Evolutionary conservation across 306 rosid genomes (phyloP), one percentile per base, ranked within the genome.

Genomic region (Lablab purpureus): DNA sequence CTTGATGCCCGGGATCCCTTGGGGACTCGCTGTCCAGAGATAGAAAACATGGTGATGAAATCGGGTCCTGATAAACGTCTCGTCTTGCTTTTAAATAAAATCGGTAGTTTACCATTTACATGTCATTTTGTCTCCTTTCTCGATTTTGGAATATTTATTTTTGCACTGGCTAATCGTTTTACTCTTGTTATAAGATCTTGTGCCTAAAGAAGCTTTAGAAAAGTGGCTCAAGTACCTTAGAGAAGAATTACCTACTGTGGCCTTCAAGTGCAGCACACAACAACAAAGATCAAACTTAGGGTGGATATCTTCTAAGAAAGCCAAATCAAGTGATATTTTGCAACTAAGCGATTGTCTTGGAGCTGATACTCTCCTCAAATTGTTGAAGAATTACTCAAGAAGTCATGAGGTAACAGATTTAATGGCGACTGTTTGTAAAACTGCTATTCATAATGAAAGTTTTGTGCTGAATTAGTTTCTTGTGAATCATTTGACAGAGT

Each of bases 1-100:
- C 92, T 96, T 82, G 99, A 96, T 86, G 99, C 99, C 60, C 90
- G 99, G 23, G 99, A 96, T 82, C 99, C 99, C 21, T 81, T 96
- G 76, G 99, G 99, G 74, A 91, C 98, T 5, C 94, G 99, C 0
- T 96, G 98, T 67, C 21, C 76, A 66, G 94, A 88, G 79, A 91
- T 96, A 88, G 98, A 96, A 83, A 93, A 90, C 83, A 84, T 90
- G 96, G 99, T 88, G 87, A 90, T 79, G 94, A 87, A 89, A 77
- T 75, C 87, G 0, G 98, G 96, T 63, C 97, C 93, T 59, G 77
- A 90, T 43, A 96, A 96, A 84, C 98, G 86, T 77, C 92, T 91
- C 2, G 99, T 96, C 18, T 82, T 96, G 82, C 97, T 96, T 67
- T 83, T 96, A 68, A 96, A 96, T 78, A 96, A 96, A 90, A 96